Percentiles rank a stretch among this genome's conserved stretches.
These are phyloP conservation scores for Barnettozyma populi DNA, from an alignment of 805 yeast genomes.

Conservation along the genomic window DNA sequence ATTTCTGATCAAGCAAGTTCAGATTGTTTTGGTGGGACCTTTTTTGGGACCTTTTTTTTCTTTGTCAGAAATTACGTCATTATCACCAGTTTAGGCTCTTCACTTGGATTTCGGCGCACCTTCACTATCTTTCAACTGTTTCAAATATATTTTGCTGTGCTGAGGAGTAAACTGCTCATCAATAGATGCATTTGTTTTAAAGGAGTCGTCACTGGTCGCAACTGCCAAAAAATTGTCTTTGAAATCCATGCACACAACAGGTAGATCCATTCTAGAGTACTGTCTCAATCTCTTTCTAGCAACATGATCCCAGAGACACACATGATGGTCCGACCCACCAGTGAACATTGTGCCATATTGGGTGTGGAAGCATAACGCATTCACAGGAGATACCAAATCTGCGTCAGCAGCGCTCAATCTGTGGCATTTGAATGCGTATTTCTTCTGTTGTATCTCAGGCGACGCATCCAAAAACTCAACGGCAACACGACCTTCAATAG, in stretches of 20 bases:
- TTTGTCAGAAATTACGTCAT: background rate
- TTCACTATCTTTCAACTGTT: slow-evolving; percentile 15
- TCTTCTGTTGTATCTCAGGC: slow-evolving; percentile 34
- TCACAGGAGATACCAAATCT: slow-evolving; percentile 70
- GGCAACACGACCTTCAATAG: slow-evolving; percentile 80
- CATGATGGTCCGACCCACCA: slow-evolving; percentile 88
- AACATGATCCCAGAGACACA: slow-evolving; percentile 86
- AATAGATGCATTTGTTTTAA: slow-evolving; percentile 32
- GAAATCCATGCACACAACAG: slow-evolving; percentile 38
- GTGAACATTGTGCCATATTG: slow-evolving; percentile 73
- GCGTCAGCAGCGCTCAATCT: slow-evolving; percentile 43
- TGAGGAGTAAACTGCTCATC: slow-evolving; percentile 11
- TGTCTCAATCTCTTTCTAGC: slow-evolving; percentile 73
- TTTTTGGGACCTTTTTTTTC: background rate
- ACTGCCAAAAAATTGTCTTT: slow-evolving; percentile 33
- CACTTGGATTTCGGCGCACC: slow-evolving; percentile 15
- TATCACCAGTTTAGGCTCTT: background rate
- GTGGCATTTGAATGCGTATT: slow-evolving; percentile 83
- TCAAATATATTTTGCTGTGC: slow-evolving; percentile 16
- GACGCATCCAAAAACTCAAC: slow-evolving; percentile 59
- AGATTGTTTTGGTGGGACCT: background rate
- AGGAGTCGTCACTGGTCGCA: slow-evolving; percentile 46
- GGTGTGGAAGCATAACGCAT: slow-evolving; percentile 74
- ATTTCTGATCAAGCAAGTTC: background rate
- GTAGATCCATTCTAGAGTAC: slow-evolving; percentile 47